phyloP scores from a whole-genome alignment of 2,329 filamentous ascomycete species.

The Fusarium staphyleae region DNA sequence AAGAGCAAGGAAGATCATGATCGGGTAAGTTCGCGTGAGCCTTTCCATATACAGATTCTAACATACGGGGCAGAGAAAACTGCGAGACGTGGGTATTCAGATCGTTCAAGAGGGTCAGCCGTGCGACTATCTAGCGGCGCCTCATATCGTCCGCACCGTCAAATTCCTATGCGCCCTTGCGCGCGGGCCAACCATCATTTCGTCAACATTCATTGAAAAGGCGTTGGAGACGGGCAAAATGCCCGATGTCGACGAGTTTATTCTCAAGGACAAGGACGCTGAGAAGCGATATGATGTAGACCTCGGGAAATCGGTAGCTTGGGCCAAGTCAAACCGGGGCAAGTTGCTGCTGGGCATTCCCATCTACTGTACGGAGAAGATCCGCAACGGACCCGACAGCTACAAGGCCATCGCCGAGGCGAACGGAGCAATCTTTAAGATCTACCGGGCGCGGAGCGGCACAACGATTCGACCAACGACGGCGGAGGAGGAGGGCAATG shows the following conservation, averaged over 20 bases:
- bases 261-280: slow-evolving; percentile 73
- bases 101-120: slow-evolving; percentile 77
- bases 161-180: slow-evolving; percentile 93
- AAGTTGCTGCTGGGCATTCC: slow-evolving; percentile 77
- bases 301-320: slow-evolving; percentile 70
- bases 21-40: slow-evolving; percentile 63
- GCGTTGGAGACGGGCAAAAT: slow-evolving; percentile 74
- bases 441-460: slow-evolving; percentile 77
- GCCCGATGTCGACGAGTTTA: slow-evolving; percentile 69
- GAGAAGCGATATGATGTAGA: slow-evolving; percentile 76
- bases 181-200: slow-evolving; percentile 78
- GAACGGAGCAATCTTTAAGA: slow-evolving; percentile 83
- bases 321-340: slow-evolving; percentile 79
- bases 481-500: slow-evolving; percentile 68
- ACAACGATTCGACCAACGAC: slow-evolving; percentile 70
- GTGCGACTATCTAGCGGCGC: slow-evolving; percentile 88
- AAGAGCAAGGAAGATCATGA: slow-evolving; percentile 79
- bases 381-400: slow-evolving; percentile 82
- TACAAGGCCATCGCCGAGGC: slow-evolving; percentile 86
- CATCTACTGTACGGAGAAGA: slow-evolving; percentile 83
- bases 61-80: slow-evolving; percentile 65
- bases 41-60: slow-evolving; percentile 23
- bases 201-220: slow-evolving; percentile 78
- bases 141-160: slow-evolving; percentile 84
- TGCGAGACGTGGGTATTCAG: slow-evolving; percentile 83